Evolutionary conservation across 1,139 yeast genomes (phyloP), one percentile per base, ranked within the genome.

Genomic region (Hyphopichia buzzinii): DNA sequence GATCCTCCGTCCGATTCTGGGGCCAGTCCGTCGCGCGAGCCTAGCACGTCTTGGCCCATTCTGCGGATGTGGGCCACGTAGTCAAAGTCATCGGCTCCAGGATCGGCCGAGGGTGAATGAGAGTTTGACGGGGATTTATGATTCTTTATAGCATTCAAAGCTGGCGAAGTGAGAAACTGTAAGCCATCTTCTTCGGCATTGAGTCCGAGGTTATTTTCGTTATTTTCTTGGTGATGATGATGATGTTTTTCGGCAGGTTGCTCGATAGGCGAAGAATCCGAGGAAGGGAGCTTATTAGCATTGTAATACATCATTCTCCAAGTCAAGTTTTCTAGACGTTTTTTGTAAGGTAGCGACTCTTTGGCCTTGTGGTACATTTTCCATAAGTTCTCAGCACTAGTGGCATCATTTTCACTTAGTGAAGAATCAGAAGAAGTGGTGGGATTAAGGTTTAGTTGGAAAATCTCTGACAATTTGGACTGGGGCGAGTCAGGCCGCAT

Each of bases 291-390:
- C 39, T 6, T 6, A 6, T 19, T 19, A 38, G 68, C 55, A 43
- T 77, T 75, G 50, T 84, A 64, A 35, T 73, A 76, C 89, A 87
- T 83, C 79, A 88, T 74, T 43, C 96, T 62, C 96, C 96, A 87
- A 10, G 94, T 81, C 35, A 87, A 62, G 55, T 87, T 87, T 54
- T 84, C 88, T 81, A 87, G 82, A 33, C 96, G 67, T 29, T 77
- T 73, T 40, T 77, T 74, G 56, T 84, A 81, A 1, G 95, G 95
- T 33, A 87, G 64, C n/a, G 83, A 74, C n/a, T 84, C 80, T 46
- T 77, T 79, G 13, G 94, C 94, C 49, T 77, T 77, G 36, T 84
- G 72, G 58, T 87, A 87, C 81, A 87, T 76, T 52, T 79, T 81
- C 95, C 95, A 87, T 19, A 87, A 67, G 30, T 78, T 75, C 38